Conservation (phyloP, 805 yeast species). For the Blastobotrys muscicola region DNA sequence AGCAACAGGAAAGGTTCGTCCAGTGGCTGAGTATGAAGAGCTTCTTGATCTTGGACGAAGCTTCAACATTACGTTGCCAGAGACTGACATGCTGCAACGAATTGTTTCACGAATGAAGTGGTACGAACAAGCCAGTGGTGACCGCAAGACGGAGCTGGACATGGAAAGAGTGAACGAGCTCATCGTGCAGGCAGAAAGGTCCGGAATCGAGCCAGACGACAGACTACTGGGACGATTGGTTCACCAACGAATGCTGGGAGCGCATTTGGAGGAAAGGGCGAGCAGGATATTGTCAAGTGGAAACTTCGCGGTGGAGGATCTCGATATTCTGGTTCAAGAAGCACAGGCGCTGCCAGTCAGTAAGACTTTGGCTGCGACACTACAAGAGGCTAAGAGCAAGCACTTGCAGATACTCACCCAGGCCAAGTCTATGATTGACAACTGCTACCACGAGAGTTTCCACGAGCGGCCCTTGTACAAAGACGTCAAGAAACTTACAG, state of each 20-base stretch:
- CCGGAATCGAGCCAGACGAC: constrained; percentile 21
- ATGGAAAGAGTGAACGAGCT: constrained; percentile 19
- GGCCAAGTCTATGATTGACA: constrained; percentile 15
- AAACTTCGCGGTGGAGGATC: background rate
- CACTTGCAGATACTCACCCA: background rate
- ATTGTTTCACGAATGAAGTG: constrained; percentile 33
- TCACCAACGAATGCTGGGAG: constrained; percentile 14
- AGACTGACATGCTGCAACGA: constrained; percentile 34
- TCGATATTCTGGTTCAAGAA: background rate
- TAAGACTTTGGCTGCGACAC: background rate
- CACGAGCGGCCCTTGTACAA: constrained; percentile 28
- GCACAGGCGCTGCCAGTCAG: background rate
- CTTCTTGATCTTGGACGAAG: constrained; percentile 49
- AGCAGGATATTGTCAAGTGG: constrained; percentile 12
- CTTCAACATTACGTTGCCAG: constrained; percentile 48
- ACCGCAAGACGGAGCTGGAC: constrained; percentile 13
- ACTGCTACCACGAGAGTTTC: constrained; percentile 19
- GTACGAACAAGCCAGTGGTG: constrained; percentile 26
- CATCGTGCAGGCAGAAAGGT: constrained; percentile 20
- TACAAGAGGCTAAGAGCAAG: background rate
- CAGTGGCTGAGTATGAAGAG: constrained; percentile 40
- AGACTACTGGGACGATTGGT: constrained; percentile 10
- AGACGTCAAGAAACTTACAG: constrained; percentile 23
- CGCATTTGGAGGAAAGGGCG: constrained; percentile 18
- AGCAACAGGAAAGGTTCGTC: constrained; percentile 14